A percentile compares a stretch with the other conserved stretches of the same genome.
These are phyloP conservation scores for Tylopilus rubrobrunneus DNA, from an alignment of 768 basidiomycete genomes.

Conservation along the genomic window DNA sequence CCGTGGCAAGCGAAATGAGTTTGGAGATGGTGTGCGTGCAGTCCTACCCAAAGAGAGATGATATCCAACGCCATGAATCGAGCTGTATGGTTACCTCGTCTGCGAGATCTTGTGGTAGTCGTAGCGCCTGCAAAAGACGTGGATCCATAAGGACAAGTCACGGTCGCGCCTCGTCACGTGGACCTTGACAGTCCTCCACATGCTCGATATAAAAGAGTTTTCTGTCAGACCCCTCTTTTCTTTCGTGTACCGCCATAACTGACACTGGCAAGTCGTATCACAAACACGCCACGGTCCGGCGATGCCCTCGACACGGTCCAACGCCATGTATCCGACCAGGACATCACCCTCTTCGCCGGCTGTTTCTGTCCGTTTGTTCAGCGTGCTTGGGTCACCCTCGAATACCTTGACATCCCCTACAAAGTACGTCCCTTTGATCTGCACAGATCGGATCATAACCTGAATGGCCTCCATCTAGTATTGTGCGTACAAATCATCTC, in stretches of 20 bases:
- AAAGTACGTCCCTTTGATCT: slow-evolving; percentile 40
- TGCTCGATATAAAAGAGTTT: no score
- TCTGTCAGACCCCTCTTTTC: no score
- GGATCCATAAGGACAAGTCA: neutral
- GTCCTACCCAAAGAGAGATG: slow-evolving; percentile 11
- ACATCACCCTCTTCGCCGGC: slow-evolving; percentile 65
- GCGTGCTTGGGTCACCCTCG: slow-evolving; percentile 73
- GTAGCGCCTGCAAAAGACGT: slow-evolving; percentile 17
- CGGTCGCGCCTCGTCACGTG: no score
- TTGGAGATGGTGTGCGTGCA: slow-evolving; percentile 14
- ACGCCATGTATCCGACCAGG: slow-evolving; percentile 41
- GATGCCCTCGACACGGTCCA: slow-evolving; percentile 55
- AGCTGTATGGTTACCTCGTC: slow-evolving; percentile 19
- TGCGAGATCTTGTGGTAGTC: slow-evolving; percentile 18
- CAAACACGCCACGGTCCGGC: slow-evolving; percentile 41
- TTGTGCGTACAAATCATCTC: no score
- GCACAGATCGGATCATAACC: neutral
- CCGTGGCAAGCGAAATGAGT: slow-evolving; percentile 17
- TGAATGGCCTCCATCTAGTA: neutral
- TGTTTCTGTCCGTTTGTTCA: slow-evolving; percentile 86
- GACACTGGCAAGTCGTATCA: slow-evolving; percentile 42
- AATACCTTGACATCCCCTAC: slow-evolving; percentile 68
- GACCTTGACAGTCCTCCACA: no score
- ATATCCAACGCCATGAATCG: neutral
- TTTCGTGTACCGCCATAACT: slow-evolving; percentile 6